These are phyloP conservation scores for Fusarium zealandicum DNA, from an alignment of 2,329 filamentous ascomycete genomes.

Conservation along the genomic window DNA sequence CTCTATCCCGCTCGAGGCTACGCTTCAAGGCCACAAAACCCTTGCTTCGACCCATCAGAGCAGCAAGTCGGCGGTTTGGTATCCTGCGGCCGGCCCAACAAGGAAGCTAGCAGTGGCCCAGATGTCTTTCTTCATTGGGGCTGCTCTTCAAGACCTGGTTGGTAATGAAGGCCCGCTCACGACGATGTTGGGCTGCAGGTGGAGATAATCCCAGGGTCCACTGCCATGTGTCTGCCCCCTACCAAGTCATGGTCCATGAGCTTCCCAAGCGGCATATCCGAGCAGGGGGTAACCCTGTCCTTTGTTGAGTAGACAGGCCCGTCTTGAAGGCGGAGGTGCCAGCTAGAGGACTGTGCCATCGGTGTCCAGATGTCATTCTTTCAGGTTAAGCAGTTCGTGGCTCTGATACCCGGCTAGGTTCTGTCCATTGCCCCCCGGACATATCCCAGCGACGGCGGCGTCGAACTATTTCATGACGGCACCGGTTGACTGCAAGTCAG, in stretches of 20 bases:
- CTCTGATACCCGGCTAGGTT: constrained; percentile 6
- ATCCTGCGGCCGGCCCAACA: constrained; percentile 26
- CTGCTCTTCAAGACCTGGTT: constrained; percentile 14
- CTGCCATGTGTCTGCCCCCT: constrained; percentile 39
- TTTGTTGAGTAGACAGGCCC: neutral
- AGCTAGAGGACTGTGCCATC: constrained; percentile 27
- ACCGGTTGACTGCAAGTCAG: constrained; percentile 25
- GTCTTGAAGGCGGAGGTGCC: constrained; percentile 16
- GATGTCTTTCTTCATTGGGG: constrained; percentile 16
- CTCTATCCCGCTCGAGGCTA: constrained; percentile 23
- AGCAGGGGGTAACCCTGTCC: constrained; percentile 29
- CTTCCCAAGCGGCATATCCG: constrained; percentile 25
- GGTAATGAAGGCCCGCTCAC: constrained; percentile 25
- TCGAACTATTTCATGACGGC: constrained; percentile 19
- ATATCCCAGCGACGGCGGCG: constrained; percentile 12
- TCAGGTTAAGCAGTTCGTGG: constrained; percentile 14
- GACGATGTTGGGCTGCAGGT: constrained; percentile 35
- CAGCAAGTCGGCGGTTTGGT: constrained; percentile 23
- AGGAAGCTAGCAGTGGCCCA: constrained; percentile 17
- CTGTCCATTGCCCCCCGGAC: constrained; percentile 6
- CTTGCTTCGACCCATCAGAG: constrained; percentile 16
- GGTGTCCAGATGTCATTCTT: constrained; percentile 10
- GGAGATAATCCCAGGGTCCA: constrained; percentile 33
- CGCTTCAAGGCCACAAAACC: constrained; percentile 19
- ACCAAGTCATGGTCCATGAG: constrained; percentile 28